Evolutionary conservation across 441 rosid species (phyloP), one percentile per base, ranked within the genome.

Genomic region (Rhodomyrtus psidioides): DNA sequence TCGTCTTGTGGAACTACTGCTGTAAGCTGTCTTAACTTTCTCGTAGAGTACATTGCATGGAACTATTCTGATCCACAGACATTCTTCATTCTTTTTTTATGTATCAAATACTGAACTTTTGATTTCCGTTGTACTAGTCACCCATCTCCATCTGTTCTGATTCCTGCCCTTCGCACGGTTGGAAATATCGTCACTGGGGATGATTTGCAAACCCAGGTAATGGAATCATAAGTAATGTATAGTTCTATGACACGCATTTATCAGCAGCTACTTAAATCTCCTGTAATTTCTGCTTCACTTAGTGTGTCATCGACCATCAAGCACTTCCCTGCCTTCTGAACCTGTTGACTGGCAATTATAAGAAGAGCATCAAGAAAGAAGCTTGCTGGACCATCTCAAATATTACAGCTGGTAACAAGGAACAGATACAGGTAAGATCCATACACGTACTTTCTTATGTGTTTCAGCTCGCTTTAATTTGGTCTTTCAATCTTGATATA

Each of bases 311-410:
- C 55, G 85, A 84, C 85, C 86, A 88, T 53, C 88, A 86, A 85
- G 86, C 93, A 54, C 95, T 94, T 83, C 94, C 92, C 28, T 84
- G 89, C 85, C 91, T 94, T 75, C 55, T 92, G 87, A 85, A 84
- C 85, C 88, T 94, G 83, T 76, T 94, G 84, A 90, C 88, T 53
- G 85, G 89, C 60, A 85, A 87, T 83, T 88, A 90, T 85, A 94
- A 94, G 92, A 94, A 88, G 89, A 94, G 94, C 85, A 94, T 94
- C 83, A 93, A 93, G 90, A 94, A 92, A 89, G 96, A 94, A 90
- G 89, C 94, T 84, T 92, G 94, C 85, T 94, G 94, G 96, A 92
- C 94, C 70, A 92, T 94, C 88, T 94, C 96, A 24, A 94, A 94
- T 91, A 94, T 94, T 79, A 93, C 94, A 65, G 96, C 94, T 81